Conservation (phyloP, 371 early-diverging fungal genomes). For the Mortierella polycephala region DNA sequence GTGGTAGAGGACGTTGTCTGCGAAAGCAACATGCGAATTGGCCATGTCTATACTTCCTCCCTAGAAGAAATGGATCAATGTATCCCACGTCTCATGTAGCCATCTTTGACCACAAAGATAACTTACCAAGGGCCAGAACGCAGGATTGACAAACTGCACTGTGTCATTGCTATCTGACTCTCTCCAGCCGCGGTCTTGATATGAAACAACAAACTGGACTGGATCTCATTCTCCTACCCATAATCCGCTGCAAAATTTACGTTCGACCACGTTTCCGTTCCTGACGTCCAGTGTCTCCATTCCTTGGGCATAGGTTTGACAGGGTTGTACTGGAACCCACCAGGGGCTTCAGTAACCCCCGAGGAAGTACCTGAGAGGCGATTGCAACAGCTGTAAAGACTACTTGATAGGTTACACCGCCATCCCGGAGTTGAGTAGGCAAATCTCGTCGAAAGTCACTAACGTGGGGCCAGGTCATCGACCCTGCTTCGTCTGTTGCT, state of each 20-base stretch:
- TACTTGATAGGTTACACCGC: background rate
- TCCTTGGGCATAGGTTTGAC: background rate
- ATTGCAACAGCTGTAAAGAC: background rate
- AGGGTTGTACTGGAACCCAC: background rate
- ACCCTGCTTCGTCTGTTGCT: background rate
- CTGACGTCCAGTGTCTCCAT: background rate
- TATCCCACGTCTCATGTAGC: background rate
- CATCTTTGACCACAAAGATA: background rate
- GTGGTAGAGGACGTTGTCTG: background rate
- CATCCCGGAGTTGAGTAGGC: background rate
- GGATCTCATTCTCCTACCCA: background rate
- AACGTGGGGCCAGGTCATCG: background rate
- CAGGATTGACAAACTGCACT: background rate
- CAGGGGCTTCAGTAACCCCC: background rate
- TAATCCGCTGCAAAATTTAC: background rate
- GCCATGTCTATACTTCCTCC: background rate
- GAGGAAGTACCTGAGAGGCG: background rate
- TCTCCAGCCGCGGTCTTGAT: background rate
- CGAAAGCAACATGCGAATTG: background rate
- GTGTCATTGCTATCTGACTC: background rate
- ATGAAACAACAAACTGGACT: background rate
- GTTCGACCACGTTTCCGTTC: background rate
- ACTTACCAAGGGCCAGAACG: background rate
- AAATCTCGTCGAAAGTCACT: background rate
- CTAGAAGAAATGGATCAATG: background rate